Conservation (phyloP, 1,284 basidiomycete species). For the Boletus chippewaensis region DNA sequence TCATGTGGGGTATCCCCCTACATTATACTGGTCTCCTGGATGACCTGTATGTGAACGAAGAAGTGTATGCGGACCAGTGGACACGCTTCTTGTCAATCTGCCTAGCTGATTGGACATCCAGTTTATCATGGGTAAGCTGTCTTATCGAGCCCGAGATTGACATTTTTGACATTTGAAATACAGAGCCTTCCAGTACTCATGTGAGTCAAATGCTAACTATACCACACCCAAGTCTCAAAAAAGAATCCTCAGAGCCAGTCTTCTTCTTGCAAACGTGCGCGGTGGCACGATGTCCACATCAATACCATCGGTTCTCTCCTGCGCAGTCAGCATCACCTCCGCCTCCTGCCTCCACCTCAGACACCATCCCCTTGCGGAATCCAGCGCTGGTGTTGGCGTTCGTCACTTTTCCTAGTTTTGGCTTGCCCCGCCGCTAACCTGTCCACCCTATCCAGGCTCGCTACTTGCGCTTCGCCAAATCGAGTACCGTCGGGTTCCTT, state of each 20-base stretch:
- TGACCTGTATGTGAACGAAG: slow-evolving; percentile 30
- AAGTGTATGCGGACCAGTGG: slow-evolving; percentile 34
- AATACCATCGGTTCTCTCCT: slow-evolving; percentile 23
- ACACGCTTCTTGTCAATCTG: slow-evolving; percentile 23
- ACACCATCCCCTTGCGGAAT: slow-evolving; percentile 22
- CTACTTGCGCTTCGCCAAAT: slow-evolving; percentile 24
- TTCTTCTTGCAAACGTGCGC: slow-evolving; percentile 23
- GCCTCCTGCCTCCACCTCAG: slow-evolving; percentile 27
- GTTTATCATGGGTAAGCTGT: slow-evolving; percentile 25
- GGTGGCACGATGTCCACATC: slow-evolving; percentile 22
- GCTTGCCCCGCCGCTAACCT: not conserved
- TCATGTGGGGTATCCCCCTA: slow-evolving; percentile 30
- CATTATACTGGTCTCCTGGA: slow-evolving; percentile 22
- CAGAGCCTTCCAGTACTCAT: slow-evolving; percentile 26
- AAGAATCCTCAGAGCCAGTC: slow-evolving; percentile 14
- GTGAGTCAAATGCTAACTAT: slow-evolving; percentile 17
- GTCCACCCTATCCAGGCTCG: slow-evolving; percentile 14
- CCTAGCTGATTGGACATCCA: slow-evolving; percentile 28
- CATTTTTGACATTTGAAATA: slow-evolving; percentile 13
- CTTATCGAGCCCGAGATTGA: not conserved
- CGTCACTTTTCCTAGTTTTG: slow-evolving; percentile 6
- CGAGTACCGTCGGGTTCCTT: slow-evolving; percentile 20
- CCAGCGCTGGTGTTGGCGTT: slow-evolving; percentile 23
- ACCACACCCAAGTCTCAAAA: not conserved
- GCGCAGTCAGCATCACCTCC: slow-evolving; percentile 23